A percentile compares a stretch with the other conserved stretches of the same genome.
Evolutionary conservation across 179 eudicot species (phyloP).

Genomic region (Kewa caespitosa): DNA sequence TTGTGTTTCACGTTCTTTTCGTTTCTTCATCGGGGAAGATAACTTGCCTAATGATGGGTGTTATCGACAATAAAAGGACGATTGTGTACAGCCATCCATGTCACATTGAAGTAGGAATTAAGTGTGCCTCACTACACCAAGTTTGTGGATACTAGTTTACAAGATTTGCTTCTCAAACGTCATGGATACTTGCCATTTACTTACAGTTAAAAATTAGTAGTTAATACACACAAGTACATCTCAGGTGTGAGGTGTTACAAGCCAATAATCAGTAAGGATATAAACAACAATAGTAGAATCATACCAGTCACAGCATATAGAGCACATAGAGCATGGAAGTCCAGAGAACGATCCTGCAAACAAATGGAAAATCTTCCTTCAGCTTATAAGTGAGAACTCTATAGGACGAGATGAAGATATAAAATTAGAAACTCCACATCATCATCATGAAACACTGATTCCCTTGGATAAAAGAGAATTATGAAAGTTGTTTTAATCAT

Average conservation of each 20-base stretch:
- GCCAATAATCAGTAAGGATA: background rate
- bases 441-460: no score
- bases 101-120: no score
- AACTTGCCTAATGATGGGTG: background rate
- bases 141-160: background rate
- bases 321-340: conserved; percentile 61
- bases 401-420: background rate
- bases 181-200: background rate
- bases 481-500: background rate
- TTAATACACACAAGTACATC: background rate
- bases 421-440: no score
- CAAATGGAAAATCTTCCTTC: conserved; percentile 18
- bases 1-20: background rate
- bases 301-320: conserved; percentile 63
- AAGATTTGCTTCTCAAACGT: background rate
- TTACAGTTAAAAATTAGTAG: background rate
- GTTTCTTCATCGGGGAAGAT: background rate
- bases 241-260: background rate
- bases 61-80: background rate
- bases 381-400: background rate
- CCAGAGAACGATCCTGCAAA: conserved; percentile 63
- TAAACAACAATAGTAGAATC: conserved; percentile 2
- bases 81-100: no score
- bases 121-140: background rate
- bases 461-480: no score